Evolutionary conservation across 169 alveolate species (phyloP), one percentile per base, ranked within the genome.

Genomic region (Theileria parva): DNA sequence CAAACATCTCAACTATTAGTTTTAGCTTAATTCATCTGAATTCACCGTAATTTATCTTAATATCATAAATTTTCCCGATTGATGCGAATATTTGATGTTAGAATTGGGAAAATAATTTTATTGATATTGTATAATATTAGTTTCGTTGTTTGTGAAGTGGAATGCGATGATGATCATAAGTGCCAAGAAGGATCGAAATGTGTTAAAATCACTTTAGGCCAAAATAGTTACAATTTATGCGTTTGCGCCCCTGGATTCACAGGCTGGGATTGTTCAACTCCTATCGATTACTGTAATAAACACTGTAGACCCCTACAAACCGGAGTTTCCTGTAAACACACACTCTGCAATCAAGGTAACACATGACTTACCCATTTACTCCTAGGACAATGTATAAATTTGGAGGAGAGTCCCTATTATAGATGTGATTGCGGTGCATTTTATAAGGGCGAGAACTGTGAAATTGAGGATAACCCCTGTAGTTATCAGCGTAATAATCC

Each of bases 381-480:
- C 12, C 13, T 34, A 90, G 94, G 94, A 15, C 66, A 69, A 15
- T 90, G 94, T 63, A 48, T 79, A 60, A 89, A 86, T 21, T 71
- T 48, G 3, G 69, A 60, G 4, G 80, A 57, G 34, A 61, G 68
- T 70, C 95, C 95, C 15, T 91, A 69, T 53, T 91, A 91, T 71
- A 30, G 65, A 25, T 91, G 95, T 70, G 88, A 91, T 32, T 91
- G 95, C 74, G 95, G 95, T 12, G 90, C 90, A 32, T 91, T 91
- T 57, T 91, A 77, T 76, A 69, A 74, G 12, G 95, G 95, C 27
- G 60, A 76, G 19, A 91, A 91, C 72, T 91, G 95, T 76, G 93
- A 91, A 86, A 87, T 87, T 30, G 95, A 91, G 51, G 79, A 91
- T 63, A 91, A 91, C 21, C 95, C 95, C 4, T 91, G 95, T 48